Base-by-base conservation (phyloP, 176 grass and related monocot genomes). In the Phoenix roebelenii region DNA sequence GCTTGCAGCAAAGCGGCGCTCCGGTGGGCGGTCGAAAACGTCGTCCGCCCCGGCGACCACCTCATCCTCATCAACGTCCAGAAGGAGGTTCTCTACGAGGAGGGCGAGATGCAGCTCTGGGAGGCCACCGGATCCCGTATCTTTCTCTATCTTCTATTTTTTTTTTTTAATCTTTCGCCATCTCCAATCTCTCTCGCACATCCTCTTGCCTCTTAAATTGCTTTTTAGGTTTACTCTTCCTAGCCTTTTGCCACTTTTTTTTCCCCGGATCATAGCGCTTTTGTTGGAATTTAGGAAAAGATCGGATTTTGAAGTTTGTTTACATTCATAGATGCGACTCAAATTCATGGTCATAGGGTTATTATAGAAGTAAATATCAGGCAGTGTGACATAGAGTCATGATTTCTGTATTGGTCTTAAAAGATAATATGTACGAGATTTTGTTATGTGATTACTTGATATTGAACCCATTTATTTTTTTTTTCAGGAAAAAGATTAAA, bases 51-150 rank as follows among this genome's bases (percentile, higher is more conserved):
- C 57, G 82, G 82, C 72, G 87, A 90, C 72, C 76, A 77, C 68
- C 60, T 90, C 51, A 61, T 90, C 51, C 56, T 90, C 55, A 62
- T 90, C 51, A 80, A 85, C 72, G 82, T 68, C 55, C 32, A 79
- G 72, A 90, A 90, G 82, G 87, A 90, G 64, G 64, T 59, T 26
- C 23, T 76, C 75, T 85, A 82, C 75, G 82, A 85, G 59, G 82
- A 73, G 72, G 76, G 82, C 22, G 82, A 85, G 76, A 78, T 83
- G 75, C 74, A 85, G 72, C 87, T 90, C 64, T 90, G 87, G 87
- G 87, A 90, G 18, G 22, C 79, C 65, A 80, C 88, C 4, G 83
- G 83, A 57, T 87, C 88, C 2, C 88, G 79, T 84, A 55, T 0
- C 52, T 4, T 57, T 24, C 4, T 19, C 23, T 49, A 28, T 17